phyloP scores from a whole-genome alignment of 1,139 yeast genomes.

The Diutina pseudorugosa region DNA sequence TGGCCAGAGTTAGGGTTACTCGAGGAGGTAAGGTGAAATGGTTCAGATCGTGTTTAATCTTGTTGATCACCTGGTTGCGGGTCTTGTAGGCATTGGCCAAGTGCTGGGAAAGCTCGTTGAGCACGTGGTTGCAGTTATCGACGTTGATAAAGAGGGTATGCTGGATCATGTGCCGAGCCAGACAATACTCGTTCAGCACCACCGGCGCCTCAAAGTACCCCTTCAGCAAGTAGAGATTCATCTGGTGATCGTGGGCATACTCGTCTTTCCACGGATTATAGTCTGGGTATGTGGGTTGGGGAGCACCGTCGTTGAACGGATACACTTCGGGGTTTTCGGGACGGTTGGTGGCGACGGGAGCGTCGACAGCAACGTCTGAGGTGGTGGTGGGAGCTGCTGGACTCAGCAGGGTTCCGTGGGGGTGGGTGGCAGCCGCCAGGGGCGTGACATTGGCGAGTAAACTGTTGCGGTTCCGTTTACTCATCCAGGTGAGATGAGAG shows the following conservation, averaged over 20 bases:
- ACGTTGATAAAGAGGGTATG: conserved; percentile 29
- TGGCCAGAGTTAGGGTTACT: conserved; percentile 79
- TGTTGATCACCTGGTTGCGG: conserved; percentile 52
- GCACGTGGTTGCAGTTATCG: conserved; percentile 24
- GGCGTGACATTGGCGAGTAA: neutral
- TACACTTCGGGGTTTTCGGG: neutral
- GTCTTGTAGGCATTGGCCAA: conserved; percentile 54
- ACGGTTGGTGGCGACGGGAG: neutral
- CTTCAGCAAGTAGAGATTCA: conserved; percentile 28
- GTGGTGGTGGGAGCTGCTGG: neutral
- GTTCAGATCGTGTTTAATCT: conserved; percentile 38
- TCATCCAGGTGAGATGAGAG: neutral
- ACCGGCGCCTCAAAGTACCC: conserved; percentile 52
- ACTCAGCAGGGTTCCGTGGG: neutral
- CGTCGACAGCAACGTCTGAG: neutral
- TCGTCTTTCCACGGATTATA: conserved; percentile 69
- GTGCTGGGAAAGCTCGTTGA: conserved; percentile 32
- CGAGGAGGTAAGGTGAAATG: conserved; percentile 72
- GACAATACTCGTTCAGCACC: conserved; percentile 46
- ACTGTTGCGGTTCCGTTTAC: neutral
- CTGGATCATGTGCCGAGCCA: conserved; percentile 40
- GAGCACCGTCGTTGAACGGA: conserved; percentile 2
- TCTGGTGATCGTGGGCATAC: conserved; percentile 15
- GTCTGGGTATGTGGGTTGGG: conserved; percentile 47
- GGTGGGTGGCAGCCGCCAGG: neutral